Conservation (phyloP, 305 asterid genomes). For the Fraxinus dipetala region DNA sequence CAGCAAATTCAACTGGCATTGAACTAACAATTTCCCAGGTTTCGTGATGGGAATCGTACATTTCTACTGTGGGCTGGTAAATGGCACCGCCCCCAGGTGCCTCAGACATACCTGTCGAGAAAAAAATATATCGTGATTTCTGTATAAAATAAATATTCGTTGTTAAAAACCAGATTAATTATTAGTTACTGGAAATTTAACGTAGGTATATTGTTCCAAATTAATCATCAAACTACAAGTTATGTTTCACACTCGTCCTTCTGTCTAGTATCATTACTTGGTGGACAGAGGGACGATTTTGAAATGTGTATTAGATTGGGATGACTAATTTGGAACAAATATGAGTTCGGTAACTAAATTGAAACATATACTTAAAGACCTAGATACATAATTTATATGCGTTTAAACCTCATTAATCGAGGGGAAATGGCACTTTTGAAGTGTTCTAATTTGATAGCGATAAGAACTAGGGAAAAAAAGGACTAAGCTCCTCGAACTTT, state of each 20-base stretch:
- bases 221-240: neutral
- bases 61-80: constrained; percentile 61
- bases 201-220: neutral
- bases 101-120: constrained; percentile 48
- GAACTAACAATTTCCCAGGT: constrained; percentile 39
- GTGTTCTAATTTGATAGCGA: neutral
- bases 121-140: neutral
- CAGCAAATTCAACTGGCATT: constrained; percentile 66
- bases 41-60: constrained; percentile 45
- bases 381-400: neutral
- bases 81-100: constrained; percentile 44
- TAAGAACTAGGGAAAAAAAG: neutral
- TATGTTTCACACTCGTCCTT: neutral
- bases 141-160: neutral
- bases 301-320: neutral
- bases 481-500: neutral
- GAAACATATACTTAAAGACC: neutral
- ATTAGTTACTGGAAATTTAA: neutral
- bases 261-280: neutral
- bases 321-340: neutral
- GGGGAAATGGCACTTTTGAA: neutral
- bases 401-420: neutral
- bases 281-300: neutral
- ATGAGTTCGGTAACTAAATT: neutral
- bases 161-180: neutral